Evolutionary conservation across 1,284 basidiomycete genomes (phyloP).

Genomic region (Vanrija humicola): DNA sequence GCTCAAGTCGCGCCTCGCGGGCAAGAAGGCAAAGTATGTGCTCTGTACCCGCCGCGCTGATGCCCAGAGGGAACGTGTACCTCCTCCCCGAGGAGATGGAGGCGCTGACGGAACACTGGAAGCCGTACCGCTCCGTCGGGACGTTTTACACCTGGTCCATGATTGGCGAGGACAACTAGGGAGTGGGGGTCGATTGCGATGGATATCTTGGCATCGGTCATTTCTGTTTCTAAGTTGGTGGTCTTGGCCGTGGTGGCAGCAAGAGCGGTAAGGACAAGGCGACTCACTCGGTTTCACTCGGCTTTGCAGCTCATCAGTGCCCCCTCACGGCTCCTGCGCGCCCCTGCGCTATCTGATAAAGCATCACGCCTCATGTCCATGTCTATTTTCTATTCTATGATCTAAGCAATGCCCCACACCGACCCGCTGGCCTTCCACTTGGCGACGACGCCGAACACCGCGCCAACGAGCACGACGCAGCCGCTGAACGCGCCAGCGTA

Average conservation of each 20-base stretch:
- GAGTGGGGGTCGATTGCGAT: too few relatives aligned
- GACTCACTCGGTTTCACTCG: too few relatives aligned
- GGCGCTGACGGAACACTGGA: slow-evolving; percentile 68
- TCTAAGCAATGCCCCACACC: not conserved
- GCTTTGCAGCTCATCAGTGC: too few relatives aligned
- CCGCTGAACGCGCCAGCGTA: slow-evolving; percentile 2
- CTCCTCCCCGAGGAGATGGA: slow-evolving; percentile 80
- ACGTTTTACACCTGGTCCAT: slow-evolving; percentile 49
- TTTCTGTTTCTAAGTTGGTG: too few relatives aligned
- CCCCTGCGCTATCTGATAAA: too few relatives aligned
- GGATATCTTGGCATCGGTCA: too few relatives aligned
- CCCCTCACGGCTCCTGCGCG: too few relatives aligned
- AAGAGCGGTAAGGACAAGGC: too few relatives aligned
- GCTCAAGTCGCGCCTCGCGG: slow-evolving; percentile 63
- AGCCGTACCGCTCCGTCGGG: slow-evolving; percentile 72
- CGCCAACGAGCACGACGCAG: not conserved
- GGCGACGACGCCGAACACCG: not conserved
- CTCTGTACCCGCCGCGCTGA: not conserved
- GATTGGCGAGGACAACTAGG: slow-evolving; percentile 26
- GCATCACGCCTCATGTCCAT: too few relatives aligned
- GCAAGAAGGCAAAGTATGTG: slow-evolving; percentile 75
- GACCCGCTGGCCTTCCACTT: not conserved
- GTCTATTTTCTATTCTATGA: too few relatives aligned
- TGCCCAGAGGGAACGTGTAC: slow-evolving; percentile 61
- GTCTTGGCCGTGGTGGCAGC: too few relatives aligned